These are phyloP conservation scores for Setaria viridis DNA, from an alignment of 202 grass and related monocot genomes.

Conservation along the genomic window DNA sequence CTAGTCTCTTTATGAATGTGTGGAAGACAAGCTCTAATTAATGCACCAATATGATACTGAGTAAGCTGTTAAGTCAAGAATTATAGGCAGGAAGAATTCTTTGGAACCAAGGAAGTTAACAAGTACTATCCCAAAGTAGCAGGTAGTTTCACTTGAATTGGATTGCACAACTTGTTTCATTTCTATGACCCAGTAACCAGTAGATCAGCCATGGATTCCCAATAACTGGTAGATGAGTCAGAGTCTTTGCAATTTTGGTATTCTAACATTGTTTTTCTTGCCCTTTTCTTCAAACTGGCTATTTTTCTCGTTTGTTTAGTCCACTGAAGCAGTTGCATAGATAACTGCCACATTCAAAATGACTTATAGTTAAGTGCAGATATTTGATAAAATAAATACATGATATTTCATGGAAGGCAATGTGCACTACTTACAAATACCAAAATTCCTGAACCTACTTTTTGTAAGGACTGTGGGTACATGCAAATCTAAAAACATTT, in stretches of 20 bases:
- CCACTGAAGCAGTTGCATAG: not conserved
- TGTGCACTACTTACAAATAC: not conserved
- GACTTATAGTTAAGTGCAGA: not conserved
- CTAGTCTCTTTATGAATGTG: not conserved
- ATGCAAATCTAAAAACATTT: not conserved
- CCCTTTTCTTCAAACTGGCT: not conserved
- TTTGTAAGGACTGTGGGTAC: not conserved
- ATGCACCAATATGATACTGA: not conserved
- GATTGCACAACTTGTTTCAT: not conserved
- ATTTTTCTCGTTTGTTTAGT: slow-evolving; percentile 9
- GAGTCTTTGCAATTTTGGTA: not conserved
- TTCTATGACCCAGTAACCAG: not conserved
- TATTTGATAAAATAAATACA: not conserved
- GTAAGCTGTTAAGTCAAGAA: not conserved
- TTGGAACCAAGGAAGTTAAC: not conserved
- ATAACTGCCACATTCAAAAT: slow-evolving; percentile 1
- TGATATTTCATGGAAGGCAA: slow-evolving; percentile 9
- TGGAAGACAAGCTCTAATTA: not conserved
- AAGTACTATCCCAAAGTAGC: not conserved
- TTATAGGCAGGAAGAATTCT: slow-evolving; percentile 7
- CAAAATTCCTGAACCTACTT: not conserved
- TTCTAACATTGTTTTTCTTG: not conserved
- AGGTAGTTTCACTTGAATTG: not conserved
- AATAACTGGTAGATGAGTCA: slow-evolving; percentile 15
- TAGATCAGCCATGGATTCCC: slow-evolving; percentile 10